A percentile compares a stretch with the other conserved stretches of the same genome.
Evolutionary conservation across 306 rosid genomes (phyloP).

Genomic region (Glycine tomentella): DNA sequence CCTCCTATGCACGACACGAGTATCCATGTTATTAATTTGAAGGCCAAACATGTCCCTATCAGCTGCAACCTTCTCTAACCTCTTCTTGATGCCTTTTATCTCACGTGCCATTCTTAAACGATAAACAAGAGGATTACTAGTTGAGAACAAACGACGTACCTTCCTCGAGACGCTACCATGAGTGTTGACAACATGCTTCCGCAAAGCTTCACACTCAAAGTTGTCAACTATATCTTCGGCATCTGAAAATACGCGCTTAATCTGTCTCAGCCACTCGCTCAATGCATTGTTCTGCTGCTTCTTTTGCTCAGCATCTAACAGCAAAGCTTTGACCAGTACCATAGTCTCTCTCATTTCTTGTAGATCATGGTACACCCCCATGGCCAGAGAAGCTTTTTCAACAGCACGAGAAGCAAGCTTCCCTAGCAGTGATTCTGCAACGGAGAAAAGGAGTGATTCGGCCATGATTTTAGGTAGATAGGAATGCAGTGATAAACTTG

Average conservation of each 20-base stretch:
- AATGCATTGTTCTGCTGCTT: neutral
- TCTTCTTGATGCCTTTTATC: neutral
- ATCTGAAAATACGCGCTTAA: neutral
- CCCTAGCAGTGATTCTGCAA: neutral
- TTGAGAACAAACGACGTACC: neutral
- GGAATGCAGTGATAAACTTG: neutral
- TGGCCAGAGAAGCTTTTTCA: neutral
- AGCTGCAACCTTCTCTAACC: neutral
- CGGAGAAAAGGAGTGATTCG: neutral
- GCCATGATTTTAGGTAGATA: neutral
- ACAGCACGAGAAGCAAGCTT: neutral
- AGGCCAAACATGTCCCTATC: neutral
- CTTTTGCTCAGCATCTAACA: constrained; percentile 12
- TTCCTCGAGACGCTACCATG: neutral
- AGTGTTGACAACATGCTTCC: neutral
- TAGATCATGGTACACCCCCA: neutral
- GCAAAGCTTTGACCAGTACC: neutral
- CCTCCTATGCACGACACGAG: neutral
- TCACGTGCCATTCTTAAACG: neutral
- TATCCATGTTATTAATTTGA: neutral
- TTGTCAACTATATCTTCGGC: neutral
- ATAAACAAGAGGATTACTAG: neutral
- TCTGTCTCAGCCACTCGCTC: constrained; percentile 7
- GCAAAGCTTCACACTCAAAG: neutral
- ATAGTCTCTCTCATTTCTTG: neutral